Evolutionary conservation across 23 red algal species (phyloP).

Genomic region (Chondrus crispus): DNA sequence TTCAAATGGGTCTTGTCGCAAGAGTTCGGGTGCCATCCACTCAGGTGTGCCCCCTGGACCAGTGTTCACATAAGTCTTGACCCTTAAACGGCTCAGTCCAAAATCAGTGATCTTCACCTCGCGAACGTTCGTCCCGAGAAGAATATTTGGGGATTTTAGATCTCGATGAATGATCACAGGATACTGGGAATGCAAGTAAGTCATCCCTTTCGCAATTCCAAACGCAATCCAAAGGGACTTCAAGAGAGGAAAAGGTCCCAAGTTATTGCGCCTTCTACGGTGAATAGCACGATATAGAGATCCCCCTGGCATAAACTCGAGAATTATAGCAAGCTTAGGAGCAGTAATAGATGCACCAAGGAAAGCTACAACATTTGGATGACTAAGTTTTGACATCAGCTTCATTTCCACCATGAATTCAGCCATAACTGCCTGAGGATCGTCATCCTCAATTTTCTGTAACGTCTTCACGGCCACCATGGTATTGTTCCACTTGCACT

Average conservation of each 20-base stretch:
- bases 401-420: slow-evolving; percentile 93
- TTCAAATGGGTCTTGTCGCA: slow-evolving; percentile 84
- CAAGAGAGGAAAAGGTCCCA: slow-evolving; percentile 63
- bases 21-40: slow-evolving; percentile 94
- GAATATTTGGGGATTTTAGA: slow-evolving; percentile 89
- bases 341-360: slow-evolving; percentile 65
- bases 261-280: slow-evolving; percentile 54
- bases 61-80: slow-evolving; percentile 64
- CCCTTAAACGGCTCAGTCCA: slow-evolving; percentile 64
- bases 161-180: slow-evolving; percentile 83
- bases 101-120: slow-evolving; percentile 89
- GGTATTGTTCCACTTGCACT: slow-evolving; percentile 62
- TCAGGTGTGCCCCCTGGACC: slow-evolving; percentile 86
- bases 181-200: slow-evolving; percentile 79
- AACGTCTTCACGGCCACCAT: slow-evolving; percentile 87
- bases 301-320: slow-evolving; percentile 85
- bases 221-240: slow-evolving; percentile 76
- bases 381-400: slow-evolving; percentile 74
- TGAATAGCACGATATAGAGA: slow-evolving; percentile 83
- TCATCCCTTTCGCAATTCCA: slow-evolving; percentile 82
- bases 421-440: slow-evolving; percentile 48
- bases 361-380: slow-evolving; percentile 82
- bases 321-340: slow-evolving; percentile 71
- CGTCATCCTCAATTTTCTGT: slow-evolving; percentile 80
- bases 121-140: slow-evolving; percentile 65